Base-by-base conservation (phyloP, 1,284 basidiomycete genomes). In the Xerocomus nothofagi region DNA sequence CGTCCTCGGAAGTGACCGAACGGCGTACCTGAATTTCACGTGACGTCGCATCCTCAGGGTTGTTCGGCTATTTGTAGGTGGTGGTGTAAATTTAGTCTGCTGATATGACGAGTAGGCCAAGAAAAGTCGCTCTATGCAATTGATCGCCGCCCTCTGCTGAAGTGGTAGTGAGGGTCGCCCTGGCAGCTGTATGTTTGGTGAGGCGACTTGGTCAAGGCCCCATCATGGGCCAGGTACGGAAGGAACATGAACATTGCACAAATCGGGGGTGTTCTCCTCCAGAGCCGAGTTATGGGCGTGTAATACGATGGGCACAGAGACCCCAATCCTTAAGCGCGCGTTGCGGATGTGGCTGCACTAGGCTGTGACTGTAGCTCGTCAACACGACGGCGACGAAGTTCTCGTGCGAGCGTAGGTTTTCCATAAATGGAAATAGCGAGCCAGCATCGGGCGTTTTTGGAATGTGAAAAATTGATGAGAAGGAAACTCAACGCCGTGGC, bases 361-460 rank as follows among this genome's bases (percentile, higher is more conserved):
- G n/a, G n/a, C n/a, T n/a, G n/a, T n/a, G n/a, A n/a, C 26, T 26
- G 26, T 26, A 26, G 26, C 26, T 26, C 26, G 26, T 26, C 24
- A 26, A 26, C 24, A 9, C 3, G 26, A 9, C 26, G 26, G 3
- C 26, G 17, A n/a, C 12, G 21, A 18, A 26, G n/a, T 11, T 26
- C n/a, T 8, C 17, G 33, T 34, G 18, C 33, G 33, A 34, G 27
- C 33, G 39, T 29, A 29, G 10, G 21, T 23, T 39, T 61, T 30
- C 62, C 66, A 51, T 39, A 64, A 59, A 61, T 47, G 42, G 62
- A 49, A 59, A 57, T 53, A 36, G 36, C 33, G 51, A 63, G 40
- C 51, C 50, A 32, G 46, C 44, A 55, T 59, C 61, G 56, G 54
- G 50, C 14, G 42, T 55, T 58, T 50, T 57, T 48, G 51, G 52